A percentile compares a stretch with the other conserved stretches of the same genome.
These are phyloP conservation scores for Lactifluus hygrophoroides DNA, from an alignment of 768 basidiomycete genomes.

Conservation along the genomic window DNA sequence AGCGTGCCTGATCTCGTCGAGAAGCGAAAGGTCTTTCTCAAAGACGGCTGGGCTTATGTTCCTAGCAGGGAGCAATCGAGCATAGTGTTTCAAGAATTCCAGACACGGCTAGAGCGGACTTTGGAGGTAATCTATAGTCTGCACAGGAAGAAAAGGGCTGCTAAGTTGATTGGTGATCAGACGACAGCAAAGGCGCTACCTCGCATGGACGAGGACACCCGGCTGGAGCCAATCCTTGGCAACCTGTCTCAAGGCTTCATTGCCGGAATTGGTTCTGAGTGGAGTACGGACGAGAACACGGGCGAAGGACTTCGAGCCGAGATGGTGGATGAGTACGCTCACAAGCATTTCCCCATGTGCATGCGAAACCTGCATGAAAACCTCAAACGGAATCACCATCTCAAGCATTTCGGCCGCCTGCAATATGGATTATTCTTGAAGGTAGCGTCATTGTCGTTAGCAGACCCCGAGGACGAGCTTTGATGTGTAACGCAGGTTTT, in stretches of 20 bases:
- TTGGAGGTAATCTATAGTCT: constrained; percentile 49
- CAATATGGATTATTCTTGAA: constrained; percentile 95
- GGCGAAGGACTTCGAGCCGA: constrained; percentile 79
- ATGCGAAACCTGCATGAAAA: constrained; percentile 87
- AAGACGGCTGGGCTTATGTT: constrained; percentile 84
- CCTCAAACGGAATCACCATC: constrained; percentile 66
- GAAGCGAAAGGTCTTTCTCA: constrained; percentile 67
- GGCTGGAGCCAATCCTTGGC: constrained; percentile 79
- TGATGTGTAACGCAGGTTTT: constrained; percentile 51
- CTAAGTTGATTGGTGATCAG: constrained; percentile 33
- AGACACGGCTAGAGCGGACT: constrained; percentile 56
- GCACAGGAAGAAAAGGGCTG: background rate
- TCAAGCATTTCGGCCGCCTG: constrained; percentile 87
- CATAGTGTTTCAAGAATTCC: constrained; percentile 83
- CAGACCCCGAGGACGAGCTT: background rate
- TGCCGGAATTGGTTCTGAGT: constrained; percentile 82
- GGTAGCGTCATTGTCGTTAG: constrained; percentile 35
- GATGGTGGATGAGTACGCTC: constrained; percentile 83
- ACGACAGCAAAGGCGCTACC: constrained; percentile 80
- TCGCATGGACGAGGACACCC: constrained; percentile 88
- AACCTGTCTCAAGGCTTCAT: constrained; percentile 93
- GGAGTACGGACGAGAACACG: constrained; percentile 45
- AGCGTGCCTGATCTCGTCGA: constrained; percentile 89
- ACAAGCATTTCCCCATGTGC: constrained; percentile 89
- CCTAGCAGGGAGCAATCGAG: constrained; percentile 68